A percentile compares a stretch with the other conserved stretches of the same genome.
Evolutionary conservation across 2,329 filamentous ascomycete genomes (phyloP).

Genomic region (Balansia obtecta): DNA sequence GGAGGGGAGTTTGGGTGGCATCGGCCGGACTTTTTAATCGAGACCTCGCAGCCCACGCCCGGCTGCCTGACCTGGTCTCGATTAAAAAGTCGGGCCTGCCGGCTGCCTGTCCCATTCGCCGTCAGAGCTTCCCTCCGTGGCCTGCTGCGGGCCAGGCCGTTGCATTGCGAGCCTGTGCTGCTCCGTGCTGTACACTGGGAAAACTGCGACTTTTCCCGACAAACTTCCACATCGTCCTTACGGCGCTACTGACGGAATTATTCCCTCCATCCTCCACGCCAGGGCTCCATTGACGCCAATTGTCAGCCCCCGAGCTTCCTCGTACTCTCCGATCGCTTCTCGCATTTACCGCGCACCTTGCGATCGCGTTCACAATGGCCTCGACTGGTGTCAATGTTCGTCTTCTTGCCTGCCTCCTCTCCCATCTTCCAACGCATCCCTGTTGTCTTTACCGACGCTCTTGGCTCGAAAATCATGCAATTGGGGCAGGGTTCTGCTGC

Average conservation of each 20-base stretch:
- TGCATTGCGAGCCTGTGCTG: slow-evolving; percentile 6
- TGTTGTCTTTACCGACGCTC: slow-evolving; percentile 9
- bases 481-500: neutral
- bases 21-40: too few relatives aligned
- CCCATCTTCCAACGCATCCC: slow-evolving; percentile 8
- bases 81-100: neutral
- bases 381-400: slow-evolving; percentile 58
- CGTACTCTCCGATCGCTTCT: slow-evolving; percentile 22
- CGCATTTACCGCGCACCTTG: slow-evolving; percentile 28
- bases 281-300: slow-evolving; percentile 33
- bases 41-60: too few relatives aligned
- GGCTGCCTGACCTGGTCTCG: too few relatives aligned
- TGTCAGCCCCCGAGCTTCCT: slow-evolving; percentile 23
- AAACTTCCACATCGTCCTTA: slow-evolving; percentile 27
- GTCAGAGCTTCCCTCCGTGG: slow-evolving; percentile 1
- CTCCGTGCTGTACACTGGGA: too few relatives aligned
- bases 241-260: slow-evolving; percentile 24
- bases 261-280: slow-evolving; percentile 26
- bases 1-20: neutral
- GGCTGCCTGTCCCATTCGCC: neutral
- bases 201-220: slow-evolving; percentile 37
- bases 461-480: slow-evolving; percentile 5
- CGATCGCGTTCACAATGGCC: slow-evolving; percentile 42
- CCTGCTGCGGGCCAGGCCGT: slow-evolving; percentile 2
- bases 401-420: slow-evolving; percentile 16